phyloP scores from a whole-genome alignment of 139 green algal species.

The Picochlorum sp. region DNA sequence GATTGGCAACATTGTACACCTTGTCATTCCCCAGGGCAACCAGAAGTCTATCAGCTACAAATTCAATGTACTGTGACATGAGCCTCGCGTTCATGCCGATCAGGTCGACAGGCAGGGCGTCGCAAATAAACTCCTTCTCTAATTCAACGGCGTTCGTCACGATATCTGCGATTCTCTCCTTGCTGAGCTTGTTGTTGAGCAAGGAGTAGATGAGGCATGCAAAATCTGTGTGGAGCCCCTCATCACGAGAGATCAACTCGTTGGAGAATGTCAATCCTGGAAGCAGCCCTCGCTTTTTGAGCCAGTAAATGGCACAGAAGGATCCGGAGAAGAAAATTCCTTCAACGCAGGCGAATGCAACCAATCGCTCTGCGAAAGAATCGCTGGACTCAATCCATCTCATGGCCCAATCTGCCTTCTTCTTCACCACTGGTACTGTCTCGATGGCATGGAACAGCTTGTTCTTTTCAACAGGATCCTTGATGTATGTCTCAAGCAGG shows the following conservation, averaged over 20 bases:
- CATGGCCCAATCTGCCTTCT: constrained; percentile 96
- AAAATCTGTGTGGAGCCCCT: constrained; percentile 98
- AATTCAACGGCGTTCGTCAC: constrained; percentile 85
- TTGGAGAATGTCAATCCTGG: constrained; percentile 98
- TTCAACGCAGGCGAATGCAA: constrained; percentile 95
- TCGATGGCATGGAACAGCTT: constrained; percentile 91
- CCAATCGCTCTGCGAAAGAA: constrained; percentile 81
- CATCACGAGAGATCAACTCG: constrained; percentile 95
- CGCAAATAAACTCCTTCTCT: constrained; percentile 91
- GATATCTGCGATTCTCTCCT: constrained; percentile 62
- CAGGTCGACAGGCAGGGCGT: constrained; percentile 74
- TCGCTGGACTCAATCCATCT: constrained; percentile 79
- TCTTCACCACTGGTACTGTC: constrained; percentile 79
- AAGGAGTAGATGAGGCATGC: constrained; percentile 92
- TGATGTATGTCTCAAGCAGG: constrained; percentile 96
- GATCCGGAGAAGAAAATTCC: constrained; percentile 97
- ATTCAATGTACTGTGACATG: constrained; percentile 91
- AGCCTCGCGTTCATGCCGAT: constrained; percentile 80
- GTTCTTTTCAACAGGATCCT: constrained; percentile 65
- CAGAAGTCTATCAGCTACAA: constrained; percentile 93
- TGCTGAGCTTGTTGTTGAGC: constrained; percentile 68
- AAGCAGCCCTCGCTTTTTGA: constrained; percentile 93
- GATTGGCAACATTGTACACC: constrained; percentile 72
- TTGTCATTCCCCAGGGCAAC: constrained; percentile 75
- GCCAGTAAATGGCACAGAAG: constrained; percentile 99